These are phyloP conservation scores for Candida krabiensis DNA, from an alignment of 805 yeast genomes.

Conservation along the genomic window DNA sequence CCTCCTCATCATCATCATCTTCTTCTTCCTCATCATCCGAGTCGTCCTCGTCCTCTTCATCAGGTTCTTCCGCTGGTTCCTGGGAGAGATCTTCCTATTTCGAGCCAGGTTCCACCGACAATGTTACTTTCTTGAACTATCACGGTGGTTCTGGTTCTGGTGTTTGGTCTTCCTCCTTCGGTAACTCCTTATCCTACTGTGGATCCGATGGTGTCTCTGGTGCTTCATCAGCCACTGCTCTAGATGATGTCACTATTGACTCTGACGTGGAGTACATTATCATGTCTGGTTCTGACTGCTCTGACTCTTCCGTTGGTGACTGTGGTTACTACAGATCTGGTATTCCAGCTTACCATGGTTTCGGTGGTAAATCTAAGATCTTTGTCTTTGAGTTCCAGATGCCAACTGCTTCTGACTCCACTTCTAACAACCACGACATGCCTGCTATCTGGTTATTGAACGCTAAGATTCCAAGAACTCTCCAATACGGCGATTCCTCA, in stretches of 20 bases:
- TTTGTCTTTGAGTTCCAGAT: constrained; percentile 91
- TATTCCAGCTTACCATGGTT: constrained; percentile 94
- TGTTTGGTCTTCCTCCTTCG: constrained; percentile 80
- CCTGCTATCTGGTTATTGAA: constrained; percentile 97
- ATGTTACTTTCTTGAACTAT: constrained; percentile 82
- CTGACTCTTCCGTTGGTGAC: constrained; percentile 41
- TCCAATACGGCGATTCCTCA: constrained; percentile 79
- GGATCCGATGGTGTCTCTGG: constrained; percentile 75
- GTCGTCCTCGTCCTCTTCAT: constrained; percentile 12
- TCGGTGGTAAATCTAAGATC: constrained; percentile 79
- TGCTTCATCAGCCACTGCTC: constrained; percentile 65
- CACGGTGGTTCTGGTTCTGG: constrained; percentile 84
- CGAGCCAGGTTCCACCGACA: constrained; percentile 59
- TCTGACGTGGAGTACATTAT: constrained; percentile 82
- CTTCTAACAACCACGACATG: constrained; percentile 78
- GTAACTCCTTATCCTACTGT: constrained; percentile 87
- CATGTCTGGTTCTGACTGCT: constrained; percentile 71
- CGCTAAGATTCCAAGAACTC: constrained; percentile 94
- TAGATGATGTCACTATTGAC: constrained; percentile 64
- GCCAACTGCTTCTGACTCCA: constrained; percentile 63
- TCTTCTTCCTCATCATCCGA: constrained; percentile 18
- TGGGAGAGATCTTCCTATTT: constrained; percentile 82
- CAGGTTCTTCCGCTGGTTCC: constrained; percentile 40
- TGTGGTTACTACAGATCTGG: constrained; percentile 89
- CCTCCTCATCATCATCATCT: constrained; percentile 25